Evolutionary conservation across 495 filamentous ascomycete genomes (phyloP), one percentile per base, ranked within the genome.

Genomic region (Sphaerosporella brunnea): DNA sequence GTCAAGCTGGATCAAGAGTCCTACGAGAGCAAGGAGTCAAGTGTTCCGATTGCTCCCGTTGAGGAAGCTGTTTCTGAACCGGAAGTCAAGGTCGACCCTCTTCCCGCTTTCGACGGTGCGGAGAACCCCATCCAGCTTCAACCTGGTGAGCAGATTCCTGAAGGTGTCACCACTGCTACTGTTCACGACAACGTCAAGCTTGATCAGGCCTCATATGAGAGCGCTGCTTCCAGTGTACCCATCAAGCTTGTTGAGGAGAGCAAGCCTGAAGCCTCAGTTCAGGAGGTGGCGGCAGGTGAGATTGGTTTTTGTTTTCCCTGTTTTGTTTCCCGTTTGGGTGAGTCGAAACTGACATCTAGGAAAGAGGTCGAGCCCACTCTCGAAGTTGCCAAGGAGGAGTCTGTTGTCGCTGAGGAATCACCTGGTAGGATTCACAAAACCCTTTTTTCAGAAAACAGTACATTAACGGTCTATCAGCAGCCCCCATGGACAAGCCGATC

Each of bases 191-290:
- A 70, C 37, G 82, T 82, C 36, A 80, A 73, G 46, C 71, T 81
- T 7, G 85, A 93, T 60, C 70, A 82, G 63, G 79, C 74, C 51
- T 84, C 80, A 0, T 93, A 94, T 61, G 80, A 93, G 57, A 77
- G 77, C 53, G 73, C 73, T 57, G 79, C 75, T 56, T 60, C 73
- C 28, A 34, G 9, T n/a, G 16, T 46, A 13, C 45, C 44, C 26
- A 18, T 28, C 4, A 23, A 46, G 32, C 19, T 48, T 7, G 10
- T 23, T 19, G 43, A 46, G 43, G 35, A 37, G 23, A 32, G 32
- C 7, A 48, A 48, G 2, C 24, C 45, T n/a, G 45, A 37, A 1
- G 39, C 45, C 2, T 35, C 45, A 2, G 34, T 48, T 25, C 18
- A 20, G 16, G 45, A 48, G 25, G 45, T 46, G 34, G 25, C 43